Base-by-base conservation (phyloP, 2,329 filamentous ascomycete genomes). In the Purpureocillium takamizusanense region DNA sequence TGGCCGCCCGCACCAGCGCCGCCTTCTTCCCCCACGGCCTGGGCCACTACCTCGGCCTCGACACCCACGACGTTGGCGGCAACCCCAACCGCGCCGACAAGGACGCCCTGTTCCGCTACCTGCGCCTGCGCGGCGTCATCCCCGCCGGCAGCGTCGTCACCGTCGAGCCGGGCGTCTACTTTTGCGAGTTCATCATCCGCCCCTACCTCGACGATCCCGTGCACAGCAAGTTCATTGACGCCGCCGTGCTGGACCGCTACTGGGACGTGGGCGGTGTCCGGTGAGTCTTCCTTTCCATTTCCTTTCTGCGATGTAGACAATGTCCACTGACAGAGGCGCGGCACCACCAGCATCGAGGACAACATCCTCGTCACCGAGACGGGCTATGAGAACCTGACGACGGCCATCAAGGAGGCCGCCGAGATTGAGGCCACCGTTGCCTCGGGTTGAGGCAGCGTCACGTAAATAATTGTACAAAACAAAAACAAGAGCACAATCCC, bases 161-260 rank as follows among this genome's bases (percentile, higher is more conserved):
- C 0, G 90, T 97, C 30, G 92, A 98, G 67, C 92, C 92, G 11
- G 92, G 92, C 35, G 78, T 90, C 45, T 95, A 95, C 64, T 95
- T 95, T 60, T 94, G 86, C 62, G 75, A 78, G 15, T 95, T 89
- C 56, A 94, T 94, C 46, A 85, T 95, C 44, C 76, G 82, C 33
- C 85, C 87, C 0, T 92, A 83, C 55, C 67, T 94, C 11, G 70
- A 78, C 35, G 78, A 88, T 46, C 77, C 83, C 0, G 73, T 76
- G 35, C 78, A 89, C 52, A 72, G 75, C 38, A 79, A 82, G 53
- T 94, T 79, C 54, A 94, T 95, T 51, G 78, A 95, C 53, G 65
- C 69, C 31, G 63, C 70, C 15, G 83, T 89, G 2, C 61, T 95
- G 30, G 72, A 86, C 11, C 76, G 74, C 49, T 95, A 92, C 62